These are phyloP conservation scores for Nowakowskiella sp. DNA, from an alignment of 192 early-diverging fungal species.

Conservation along the genomic window DNA sequence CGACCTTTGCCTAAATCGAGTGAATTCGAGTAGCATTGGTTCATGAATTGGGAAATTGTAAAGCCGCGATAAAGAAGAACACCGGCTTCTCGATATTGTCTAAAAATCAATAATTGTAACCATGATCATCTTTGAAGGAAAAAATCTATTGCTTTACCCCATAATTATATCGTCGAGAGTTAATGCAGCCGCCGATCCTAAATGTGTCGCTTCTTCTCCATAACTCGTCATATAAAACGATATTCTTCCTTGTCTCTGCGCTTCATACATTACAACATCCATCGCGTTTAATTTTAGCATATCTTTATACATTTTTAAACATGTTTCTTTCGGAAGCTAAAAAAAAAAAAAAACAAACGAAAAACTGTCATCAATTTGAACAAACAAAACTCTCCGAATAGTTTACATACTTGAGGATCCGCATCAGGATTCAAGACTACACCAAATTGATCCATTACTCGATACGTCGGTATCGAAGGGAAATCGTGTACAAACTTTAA, in stretches of 20 bases:
- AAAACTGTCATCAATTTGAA: background rate
- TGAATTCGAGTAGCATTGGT: constrained; percentile 92
- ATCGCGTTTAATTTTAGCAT: constrained; percentile 87
- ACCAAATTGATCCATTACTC: constrained; percentile 86
- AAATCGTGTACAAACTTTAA: constrained; percentile 32
- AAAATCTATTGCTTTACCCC: constrained; percentile 49
- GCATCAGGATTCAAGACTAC: constrained; percentile 60
- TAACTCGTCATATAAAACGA: constrained; percentile 99
- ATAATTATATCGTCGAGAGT: constrained; percentile 80
- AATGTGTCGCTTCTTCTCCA: constrained; percentile 89
- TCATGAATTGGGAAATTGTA: constrained; percentile 87
- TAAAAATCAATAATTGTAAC: background rate
- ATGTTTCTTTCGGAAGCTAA: constrained; percentile 67
- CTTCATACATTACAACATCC: constrained; percentile 95
- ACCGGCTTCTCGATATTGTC: constrained; percentile 91
- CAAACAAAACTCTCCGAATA: constrained; percentile 1
- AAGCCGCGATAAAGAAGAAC: constrained; percentile 93
- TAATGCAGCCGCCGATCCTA: constrained; percentile 86
- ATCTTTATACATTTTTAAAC: constrained; percentile 74
- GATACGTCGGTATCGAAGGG: constrained; percentile 75
- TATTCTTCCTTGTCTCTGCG: constrained; percentile 95
- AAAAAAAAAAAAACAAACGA: background rate
- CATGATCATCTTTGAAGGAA: background rate
- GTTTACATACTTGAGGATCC: constrained; percentile 50
- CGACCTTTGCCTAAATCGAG: constrained; percentile 86